A percentile compares a stretch with the other conserved stretches of the same genome.
phyloP scores from a whole-genome alignment of 140 eudicot species.

The Erigeron philadelphicus region DNA sequence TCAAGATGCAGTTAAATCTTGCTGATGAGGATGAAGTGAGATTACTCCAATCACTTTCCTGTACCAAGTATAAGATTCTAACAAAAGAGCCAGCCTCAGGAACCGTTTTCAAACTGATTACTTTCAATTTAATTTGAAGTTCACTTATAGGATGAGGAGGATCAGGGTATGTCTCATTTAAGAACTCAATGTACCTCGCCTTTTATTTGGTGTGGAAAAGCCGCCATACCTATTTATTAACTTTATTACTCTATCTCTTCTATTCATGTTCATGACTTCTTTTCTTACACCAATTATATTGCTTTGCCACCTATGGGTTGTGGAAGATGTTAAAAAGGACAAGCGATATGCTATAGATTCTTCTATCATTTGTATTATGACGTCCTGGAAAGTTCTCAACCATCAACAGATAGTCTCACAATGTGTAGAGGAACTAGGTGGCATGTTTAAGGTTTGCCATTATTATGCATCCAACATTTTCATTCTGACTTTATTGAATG shows the following conservation, averaged over 20 bases:
- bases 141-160: conserved; percentile 69
- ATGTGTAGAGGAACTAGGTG: conserved; percentile 67
- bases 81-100: conserved; percentile 53
- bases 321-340: conserved; percentile 82
- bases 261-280: neutral
- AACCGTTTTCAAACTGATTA: conserved; percentile 45
- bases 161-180: conserved; percentile 44
- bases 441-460: conserved; percentile 64
- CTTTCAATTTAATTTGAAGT: conserved; percentile 57
- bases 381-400: conserved; percentile 52
- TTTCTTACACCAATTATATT: conserved; percentile 29
- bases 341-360: conserved; percentile 76
- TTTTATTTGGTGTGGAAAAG: neutral
- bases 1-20: conserved; percentile 56
- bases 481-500: too few relatives aligned
- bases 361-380: conserved; percentile 74
- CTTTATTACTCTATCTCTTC: neutral
- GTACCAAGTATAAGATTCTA: conserved; percentile 71
- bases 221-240: neutral
- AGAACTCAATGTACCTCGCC: neutral
- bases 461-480: neutral
- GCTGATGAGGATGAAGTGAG: conserved; percentile 73
- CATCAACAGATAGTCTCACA: conserved; percentile 66
- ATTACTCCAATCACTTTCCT: conserved; percentile 59
- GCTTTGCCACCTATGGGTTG: conserved; percentile 78